Evolutionary conservation across 495 filamentous ascomycete species (phyloP), one percentile per base, ranked within the genome.

Genomic region (Cercophora newfieldiana): DNA sequence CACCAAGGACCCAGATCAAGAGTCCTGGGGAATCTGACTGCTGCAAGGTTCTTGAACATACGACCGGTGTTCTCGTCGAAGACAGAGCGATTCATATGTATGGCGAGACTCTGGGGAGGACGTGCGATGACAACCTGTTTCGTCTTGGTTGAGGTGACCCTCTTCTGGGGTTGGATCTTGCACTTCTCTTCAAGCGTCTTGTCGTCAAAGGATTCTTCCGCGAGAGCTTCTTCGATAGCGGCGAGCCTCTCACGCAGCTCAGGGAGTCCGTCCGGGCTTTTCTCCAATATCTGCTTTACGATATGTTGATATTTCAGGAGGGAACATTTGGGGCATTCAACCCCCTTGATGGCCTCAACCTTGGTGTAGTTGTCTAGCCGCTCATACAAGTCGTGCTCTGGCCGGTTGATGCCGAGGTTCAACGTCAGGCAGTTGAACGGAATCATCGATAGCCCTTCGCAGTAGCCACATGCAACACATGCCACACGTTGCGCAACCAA

Each of bases 401-500:
- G 76, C 66, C 72, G 74, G 18, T 79, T 79, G 33, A 73, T 70
- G 6, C 87, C 90, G 0, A 97, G 84, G 37, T 87, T 90, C 0
- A 99, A 86, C 6, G 96, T 97, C 59, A 99, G 78, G 73, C 92
- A 97, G 69, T 96, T 97, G 82, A 97, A 98, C 0, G 93, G 92
- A 48, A 92, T 94, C 69, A 97, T 83, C 12, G 89, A 90, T 31
- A 98, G 81, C 1, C 92, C 92, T 69, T 96, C 92, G 0, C 92
- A 92, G 76, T 89, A 91, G 14, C 93, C 91, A 74, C 96, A 99
- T 28, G 79, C 77, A 61, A 91, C 89, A 74, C 96, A 99, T 0
- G 91, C 92, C 3, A 98, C 94, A 30, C 95, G 82, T 75, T 98
- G 94, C 0, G 93, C 95, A 24, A 93, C 81, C 16, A 97, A 78